phyloP scores from a whole-genome alignment of 2,329 filamentous ascomycete species.

The Fusarium mexicanum region DNA sequence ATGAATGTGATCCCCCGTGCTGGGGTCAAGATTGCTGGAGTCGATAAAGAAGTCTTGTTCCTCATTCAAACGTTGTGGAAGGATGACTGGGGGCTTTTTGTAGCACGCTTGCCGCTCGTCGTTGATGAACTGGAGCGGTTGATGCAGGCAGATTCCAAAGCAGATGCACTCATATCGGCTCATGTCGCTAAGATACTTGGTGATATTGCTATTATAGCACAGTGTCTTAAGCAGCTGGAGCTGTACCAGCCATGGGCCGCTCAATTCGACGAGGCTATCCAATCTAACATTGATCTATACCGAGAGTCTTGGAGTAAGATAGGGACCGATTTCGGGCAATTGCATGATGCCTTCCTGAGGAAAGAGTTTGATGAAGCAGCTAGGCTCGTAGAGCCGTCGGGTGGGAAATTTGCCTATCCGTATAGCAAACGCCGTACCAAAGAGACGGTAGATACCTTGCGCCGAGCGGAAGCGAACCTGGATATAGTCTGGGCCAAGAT shows the following conservation, averaged over 20 bases:
- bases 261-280: neutral
- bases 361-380: neutral
- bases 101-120: neutral
- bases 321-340: neutral
- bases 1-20: neutral
- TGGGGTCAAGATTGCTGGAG: neutral
- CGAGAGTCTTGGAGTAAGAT: rapidly evolving
- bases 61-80: neutral
- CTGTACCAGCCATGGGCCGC: neutral
- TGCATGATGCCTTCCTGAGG: neutral
- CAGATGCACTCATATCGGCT: neutral
- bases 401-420: neutral
- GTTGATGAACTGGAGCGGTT: neutral
- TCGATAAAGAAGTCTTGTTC: neutral
- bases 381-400: neutral
- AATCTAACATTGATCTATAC: rapidly evolving
- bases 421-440: neutral
- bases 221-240: neutral
- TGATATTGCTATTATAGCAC: neutral
- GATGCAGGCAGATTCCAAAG: neutral
- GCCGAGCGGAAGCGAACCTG: neutral
- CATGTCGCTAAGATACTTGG: neutral
- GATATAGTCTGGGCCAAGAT: neutral
- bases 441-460: neutral
- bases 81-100: neutral